Conservation (phyloP, 139 green algal genomes). For the Volvox reticuliferus region DNA sequence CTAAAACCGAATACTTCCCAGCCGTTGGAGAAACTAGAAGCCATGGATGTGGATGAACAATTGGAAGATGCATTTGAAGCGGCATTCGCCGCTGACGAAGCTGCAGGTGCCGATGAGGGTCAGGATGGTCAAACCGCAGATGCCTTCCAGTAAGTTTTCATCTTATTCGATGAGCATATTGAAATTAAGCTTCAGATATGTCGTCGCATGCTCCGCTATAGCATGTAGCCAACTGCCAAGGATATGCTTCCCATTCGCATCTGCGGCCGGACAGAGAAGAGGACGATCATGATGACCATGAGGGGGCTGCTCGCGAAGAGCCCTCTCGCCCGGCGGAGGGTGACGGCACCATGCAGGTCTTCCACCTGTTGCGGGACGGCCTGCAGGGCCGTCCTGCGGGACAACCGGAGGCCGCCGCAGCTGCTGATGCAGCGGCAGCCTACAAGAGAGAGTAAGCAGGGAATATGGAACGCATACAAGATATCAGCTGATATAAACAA, state of each 20-base stretch:
- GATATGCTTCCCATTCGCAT: neutral
- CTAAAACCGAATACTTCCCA: no score
- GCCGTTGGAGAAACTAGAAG: no score
- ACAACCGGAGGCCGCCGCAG: neutral
- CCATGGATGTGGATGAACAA: slow-evolving; percentile 42
- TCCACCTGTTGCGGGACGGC: slow-evolving; percentile 17
- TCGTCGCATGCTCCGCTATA: neutral
- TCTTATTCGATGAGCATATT: neutral
- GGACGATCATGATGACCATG: slow-evolving; percentile 27
- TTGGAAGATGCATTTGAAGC: slow-evolving; percentile 37
- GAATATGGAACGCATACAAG: neutral
- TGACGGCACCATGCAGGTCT: slow-evolving; percentile 15
- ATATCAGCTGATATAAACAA: neutral
- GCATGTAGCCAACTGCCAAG: neutral
- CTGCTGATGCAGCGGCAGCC: neutral
- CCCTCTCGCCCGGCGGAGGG: neutral
- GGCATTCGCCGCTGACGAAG: slow-evolving; percentile 12
- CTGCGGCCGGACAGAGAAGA: slow-evolving; percentile 15
- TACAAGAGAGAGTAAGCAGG: slow-evolving; percentile 45
- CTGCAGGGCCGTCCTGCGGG: no score
- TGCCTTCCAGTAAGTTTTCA: neutral
- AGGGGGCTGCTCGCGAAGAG: neutral
- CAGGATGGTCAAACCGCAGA: neutral
- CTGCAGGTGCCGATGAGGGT: neutral
- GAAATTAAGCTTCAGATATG: neutral